Evolutionary conservation across 2,329 filamentous ascomycete species (phyloP), one percentile per base, ranked within the genome.

Genomic region (Scedosporium apiospermum): DNA sequence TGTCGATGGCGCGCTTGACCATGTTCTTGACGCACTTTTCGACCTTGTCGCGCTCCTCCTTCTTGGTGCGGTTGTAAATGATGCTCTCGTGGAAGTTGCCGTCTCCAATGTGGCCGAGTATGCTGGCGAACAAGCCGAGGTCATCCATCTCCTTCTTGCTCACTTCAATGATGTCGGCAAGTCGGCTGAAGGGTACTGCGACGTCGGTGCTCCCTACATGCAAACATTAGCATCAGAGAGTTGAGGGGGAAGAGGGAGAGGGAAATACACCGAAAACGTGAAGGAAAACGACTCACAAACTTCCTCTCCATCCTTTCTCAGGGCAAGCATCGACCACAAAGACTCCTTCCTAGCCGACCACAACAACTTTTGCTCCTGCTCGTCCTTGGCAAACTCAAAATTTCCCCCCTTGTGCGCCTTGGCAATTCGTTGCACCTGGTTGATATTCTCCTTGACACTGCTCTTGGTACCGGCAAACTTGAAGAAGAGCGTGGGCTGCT

Each of bases 61-160:
- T 81, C 62, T 92, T 80, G 26, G 79, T 81, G 27, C 83, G 83
- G 74, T 95, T 85, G 73, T 96, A 97, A 76, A 97, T 88, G 75
- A 97, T 95, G 71, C 88, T 90, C 72, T 93, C 88, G 73, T 97
- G 93, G 77, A 97, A 97, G 74, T 97, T 97, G 44, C 93, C 93
- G 71, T 96, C 93, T 12, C 93, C 93, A 63, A 97, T 88, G 70
- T 97, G 93, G 3, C 93, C 93, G 3, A 97, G 78, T 30, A 96
- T 90, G 69, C 89, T 92, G 1, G 91, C 91, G 71, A 96, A 96
- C 1, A 96, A 77, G 0, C 91, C 91, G 10, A 96, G 80, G 12
- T 91, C 86, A 69, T 93, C 89, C 82, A 96, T 88, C 70, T 96
- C 91, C 71, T 90, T 89, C 77, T 96, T 96, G 65, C 90, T 93